Base-by-base conservation (phyloP, 768 basidiomycete species). In the Agrocybe praecox region DNA sequence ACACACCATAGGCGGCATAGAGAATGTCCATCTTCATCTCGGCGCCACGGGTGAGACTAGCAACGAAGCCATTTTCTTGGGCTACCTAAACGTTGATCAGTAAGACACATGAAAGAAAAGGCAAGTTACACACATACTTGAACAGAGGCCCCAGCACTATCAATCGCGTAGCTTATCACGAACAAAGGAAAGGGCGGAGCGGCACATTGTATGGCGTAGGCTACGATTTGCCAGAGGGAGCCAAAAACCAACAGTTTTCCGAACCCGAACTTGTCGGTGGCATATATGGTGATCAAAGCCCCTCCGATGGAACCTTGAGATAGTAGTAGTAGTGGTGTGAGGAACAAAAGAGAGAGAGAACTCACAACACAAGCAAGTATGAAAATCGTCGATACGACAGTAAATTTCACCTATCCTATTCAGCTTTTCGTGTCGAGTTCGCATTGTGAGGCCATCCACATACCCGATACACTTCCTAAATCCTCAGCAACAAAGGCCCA, bases 401-500 rank as follows among this genome's bases (percentile, higher is more conserved):
- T 73, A 60, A 82, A 86, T 11, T 72, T 71, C 23, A 82, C 76
- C 79, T 83, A n/a, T n/a, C n/a, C n/a, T n/a, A n/a, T n/a, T n/a
- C n/a, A n/a, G n/a, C n/a, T n/a, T n/a, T n/a, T n/a, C n/a, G n/a
- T n/a, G n/a, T n/a, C n/a, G n/a, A n/a, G n/a, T n/a, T n/a, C n/a
- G n/a, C n/a, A n/a, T n/a, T n/a, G n/a, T n/a, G n/a, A n/a, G n/a
- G n/a, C n/a, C n/a, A n/a, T 8, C 42, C 15, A 48, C 36, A 32
- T 83, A 66, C 82, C 71, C 56, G 60, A 63, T 76, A 91, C 74
- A 63, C 79, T 8, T 70, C 67, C 67, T 89, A 89, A 47, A 94
- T 86, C 12, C 84, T 78, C 1, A 89, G 92, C 6, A 94, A 69
- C 19, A 94, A 70, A 1, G 92, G 90, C 1, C 92, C 92, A 14